Evolutionary conservation across 2,329 filamentous ascomycete genomes (phyloP).

Genomic region (Clonostachys chloroleuca): DNA sequence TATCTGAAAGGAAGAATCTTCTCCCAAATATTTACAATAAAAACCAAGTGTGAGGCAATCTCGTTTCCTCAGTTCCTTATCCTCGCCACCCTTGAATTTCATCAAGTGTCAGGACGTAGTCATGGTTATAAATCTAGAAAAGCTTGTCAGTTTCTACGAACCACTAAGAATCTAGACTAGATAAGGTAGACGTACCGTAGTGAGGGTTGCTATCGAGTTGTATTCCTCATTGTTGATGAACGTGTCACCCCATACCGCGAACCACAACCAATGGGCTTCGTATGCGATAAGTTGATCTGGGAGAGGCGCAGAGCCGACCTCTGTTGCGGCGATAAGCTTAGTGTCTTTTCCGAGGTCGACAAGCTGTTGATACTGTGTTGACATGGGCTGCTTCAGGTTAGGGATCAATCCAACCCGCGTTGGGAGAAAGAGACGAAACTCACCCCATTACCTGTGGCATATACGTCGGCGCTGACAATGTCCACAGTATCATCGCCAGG

Average conservation of each 20-base stretch:
- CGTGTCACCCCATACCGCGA: constrained; percentile 36
- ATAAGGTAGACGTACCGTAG: constrained; percentile 15
- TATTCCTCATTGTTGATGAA: constrained; percentile 34
- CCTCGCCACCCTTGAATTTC: constrained; percentile 24
- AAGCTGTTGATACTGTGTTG: constrained; percentile 35
- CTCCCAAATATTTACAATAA: background rate
- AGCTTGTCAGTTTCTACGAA: background rate
- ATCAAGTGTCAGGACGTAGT: constrained; percentile 24
- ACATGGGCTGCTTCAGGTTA: constrained; percentile 20
- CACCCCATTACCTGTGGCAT: constrained; percentile 36
- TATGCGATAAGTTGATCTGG: constrained; percentile 33
- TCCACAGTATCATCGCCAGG: constrained; percentile 39
- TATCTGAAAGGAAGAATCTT: background rate
- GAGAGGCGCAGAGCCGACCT: constrained; percentile 40
- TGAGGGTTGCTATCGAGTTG: constrained; percentile 33
- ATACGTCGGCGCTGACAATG: constrained; percentile 39
- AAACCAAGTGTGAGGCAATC: too few relatives aligned
- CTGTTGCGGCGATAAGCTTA: constrained; percentile 41
- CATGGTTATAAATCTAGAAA: constrained; percentile 18
- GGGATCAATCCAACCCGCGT: background rate
- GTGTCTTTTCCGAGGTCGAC: constrained; percentile 33
- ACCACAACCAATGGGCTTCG: constrained; percentile 41
- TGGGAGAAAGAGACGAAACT: constrained; percentile 6
- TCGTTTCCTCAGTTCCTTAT: background rate
- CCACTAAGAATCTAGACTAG: background rate